Base-by-base conservation (phyloP, 257 asterid genomes). In the Solanum piurae region DNA sequence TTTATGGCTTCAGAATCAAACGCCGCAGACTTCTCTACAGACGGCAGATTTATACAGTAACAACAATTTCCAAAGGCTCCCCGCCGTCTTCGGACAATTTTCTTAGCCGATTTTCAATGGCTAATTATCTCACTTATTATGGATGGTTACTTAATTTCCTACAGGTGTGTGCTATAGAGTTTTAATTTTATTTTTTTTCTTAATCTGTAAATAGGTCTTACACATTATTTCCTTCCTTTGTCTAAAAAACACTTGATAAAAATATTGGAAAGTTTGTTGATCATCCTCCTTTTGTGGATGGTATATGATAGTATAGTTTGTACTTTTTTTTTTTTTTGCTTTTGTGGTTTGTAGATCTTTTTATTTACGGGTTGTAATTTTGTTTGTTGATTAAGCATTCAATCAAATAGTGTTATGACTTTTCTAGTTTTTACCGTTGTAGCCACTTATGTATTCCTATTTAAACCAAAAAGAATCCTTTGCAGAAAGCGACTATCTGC, bases 151-250 rank as follows among this genome's bases (percentile, higher is more conserved):
- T 29, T 76, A 34, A 36, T 37, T 80, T 12, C 6, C 66, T 38
- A 72, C 86, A 71, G 86, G 93, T 91, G 95, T 94, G 97, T 91
- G 94, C 86, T 89, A 86, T 88, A 90, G 90, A 92, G 90, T 83
- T 86, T 44, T 29, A 6, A 6, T 52, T 52, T 52, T 52, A 5
- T 29, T 69, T 29, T 66, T 31, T 16, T 33, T 92, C 83, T 94
- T 82, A 88, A 92, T 93, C 89, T 95, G 98, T 94, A 95, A 91
- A 94, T 94, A 94, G 89, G 93, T 87, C 88, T 82, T 88, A 92
- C 91, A 93, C 93, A 86, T 85, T 90, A 90, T 85, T 90, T 64
- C 75, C 88, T 88, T 84, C 40, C 71, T 69, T 88, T 74, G 89
- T 79, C 38, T 79, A 52, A 85, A 31, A 85, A 86, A 91, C 89